phyloP scores from a whole-genome alignment of 2,329 filamentous ascomycete species.

The Fusarium proliferatum region DNA sequence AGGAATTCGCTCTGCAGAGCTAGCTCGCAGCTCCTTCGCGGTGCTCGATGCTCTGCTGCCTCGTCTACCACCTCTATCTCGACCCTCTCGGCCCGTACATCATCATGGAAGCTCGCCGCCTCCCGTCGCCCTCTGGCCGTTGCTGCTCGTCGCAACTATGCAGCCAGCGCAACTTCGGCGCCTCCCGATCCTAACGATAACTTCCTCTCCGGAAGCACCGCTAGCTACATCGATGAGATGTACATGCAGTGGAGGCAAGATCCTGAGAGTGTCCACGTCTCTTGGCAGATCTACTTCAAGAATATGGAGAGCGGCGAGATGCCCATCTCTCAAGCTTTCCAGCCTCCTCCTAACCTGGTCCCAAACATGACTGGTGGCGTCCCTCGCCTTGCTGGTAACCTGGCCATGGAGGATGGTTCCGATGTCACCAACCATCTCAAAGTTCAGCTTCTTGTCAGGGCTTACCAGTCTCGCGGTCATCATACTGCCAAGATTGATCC shows the following conservation, averaged over 20 bases:
- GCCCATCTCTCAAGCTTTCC: slow-evolving; percentile 97
- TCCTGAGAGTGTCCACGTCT: slow-evolving; percentile 92
- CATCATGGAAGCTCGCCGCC: slow-evolving; percentile 58
- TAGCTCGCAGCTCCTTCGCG: slow-evolving; percentile 70
- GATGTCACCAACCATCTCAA: slow-evolving; percentile 97
- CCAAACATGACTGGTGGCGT: slow-evolving; percentile 83
- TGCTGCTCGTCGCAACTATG: slow-evolving; percentile 63
- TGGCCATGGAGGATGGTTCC: slow-evolving; percentile 75
- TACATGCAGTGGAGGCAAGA: slow-evolving; percentile 98
- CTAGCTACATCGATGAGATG: slow-evolving; percentile 99
- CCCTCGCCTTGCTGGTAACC: slow-evolving; percentile 75
- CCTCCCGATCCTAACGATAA: slow-evolving; percentile 87
- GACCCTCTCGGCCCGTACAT: slow-evolving; percentile 52
- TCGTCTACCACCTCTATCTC: slow-evolving; percentile 57
- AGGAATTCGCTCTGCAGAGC: slow-evolving; percentile 74
- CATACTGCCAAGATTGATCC: slow-evolving; percentile 99
- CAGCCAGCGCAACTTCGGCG: slow-evolving; percentile 63
- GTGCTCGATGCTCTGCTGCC: slow-evolving; percentile 60
- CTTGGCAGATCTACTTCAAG: slow-evolving; percentile 99
- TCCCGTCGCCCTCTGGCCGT: slow-evolving; percentile 62
- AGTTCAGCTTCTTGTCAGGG: slow-evolving; percentile 95
- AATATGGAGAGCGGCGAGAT: slow-evolving; percentile 99
- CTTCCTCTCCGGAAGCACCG: slow-evolving; percentile 95
- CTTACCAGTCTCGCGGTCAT: slow-evolving; percentile 97
- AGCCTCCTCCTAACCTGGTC: slow-evolving; percentile 91